Base-by-base conservation (phyloP, 169 alveolate species). In the Plasmodium relictum region DNA sequence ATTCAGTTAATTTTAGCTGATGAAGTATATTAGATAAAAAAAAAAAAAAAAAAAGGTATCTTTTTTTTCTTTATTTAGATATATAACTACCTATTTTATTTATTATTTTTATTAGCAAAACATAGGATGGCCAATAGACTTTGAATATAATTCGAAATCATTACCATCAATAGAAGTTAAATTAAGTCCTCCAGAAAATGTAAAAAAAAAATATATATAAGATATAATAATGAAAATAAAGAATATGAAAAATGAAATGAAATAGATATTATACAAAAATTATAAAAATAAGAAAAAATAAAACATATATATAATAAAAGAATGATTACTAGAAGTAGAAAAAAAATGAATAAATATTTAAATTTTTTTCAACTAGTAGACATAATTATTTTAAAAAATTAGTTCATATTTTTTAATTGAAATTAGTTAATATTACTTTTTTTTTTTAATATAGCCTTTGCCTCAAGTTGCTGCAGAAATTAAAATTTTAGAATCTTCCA, bases 131-230 rank as follows among this genome's bases (percentile, higher is more conserved):
- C 59, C 89, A 18, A 78, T 52, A 48, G 89, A 78, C 20, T 78
- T 24, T 70, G 76, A 78, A 42, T 78, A 68, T 37, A 73, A 88
- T 45, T 92, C 96, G n/a, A 89, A 91, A 74, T 87, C 94, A 41
- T 73, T 92, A 69, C 96, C 96, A 26, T 93, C 96, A 18, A 93
- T 93, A 54, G 96, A 93, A 93, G 93, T 93, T 39, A 93, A 93
- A 88, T 80, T 93, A 26, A 78, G 94, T 52, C 95, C 96, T 10
- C 96, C 96, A 22, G 95, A 93, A 83, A 92, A 93, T 72, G 96
- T 93, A 37, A 66, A 91, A 26, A 58, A 22, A 78, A 78, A 48
- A n/a, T 54, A 54, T 14, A 54, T 54, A 54, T 54, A 14, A 54
- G 16, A 54, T 54, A 54, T 54, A 54, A 16, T 54, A 16, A 14